Conservation (phyloP, 306 rosid genomes). For the Gastrolobium villosum region DNA sequence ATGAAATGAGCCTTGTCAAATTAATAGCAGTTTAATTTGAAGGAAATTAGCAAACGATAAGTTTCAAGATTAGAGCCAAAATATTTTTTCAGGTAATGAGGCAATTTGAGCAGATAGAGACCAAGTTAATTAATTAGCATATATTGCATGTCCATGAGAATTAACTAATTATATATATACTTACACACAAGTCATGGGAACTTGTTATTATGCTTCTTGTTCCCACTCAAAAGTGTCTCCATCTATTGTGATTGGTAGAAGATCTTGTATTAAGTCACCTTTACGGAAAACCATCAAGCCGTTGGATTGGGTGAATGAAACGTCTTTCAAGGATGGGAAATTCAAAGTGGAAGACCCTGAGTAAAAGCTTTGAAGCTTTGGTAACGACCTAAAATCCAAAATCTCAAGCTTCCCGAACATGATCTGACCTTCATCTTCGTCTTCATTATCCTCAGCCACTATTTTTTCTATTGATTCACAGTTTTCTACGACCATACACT, state of each 20-base stretch:
- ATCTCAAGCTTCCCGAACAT: background rate
- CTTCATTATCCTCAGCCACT: background rate
- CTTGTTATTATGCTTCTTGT: too few relatives aligned
- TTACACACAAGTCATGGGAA: background rate
- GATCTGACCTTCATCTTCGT: background rate
- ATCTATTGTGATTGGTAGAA: too few relatives aligned
- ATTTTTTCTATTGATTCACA: background rate
- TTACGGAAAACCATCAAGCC: background rate
- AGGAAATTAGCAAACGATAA: too few relatives aligned
- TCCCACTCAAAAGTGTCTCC: too few relatives aligned
- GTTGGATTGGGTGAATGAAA: background rate
- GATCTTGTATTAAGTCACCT: background rate
- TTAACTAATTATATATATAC: background rate
- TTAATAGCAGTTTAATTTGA: too few relatives aligned
- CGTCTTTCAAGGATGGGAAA: slow-evolving; percentile 16
- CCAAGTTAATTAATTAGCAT: background rate
- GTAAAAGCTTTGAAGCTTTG: slow-evolving; percentile 41
- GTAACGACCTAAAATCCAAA: background rate
- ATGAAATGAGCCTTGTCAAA: too few relatives aligned
- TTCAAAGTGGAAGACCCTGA: slow-evolving; percentile 20
- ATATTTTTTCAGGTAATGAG: background rate
- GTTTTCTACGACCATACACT: background rate
- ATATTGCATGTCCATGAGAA: background rate
- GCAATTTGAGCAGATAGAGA: background rate
- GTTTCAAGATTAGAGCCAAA: too few relatives aligned